Evolutionary conservation across 2,329 filamentous ascomycete species (phyloP).

Genomic region (Neofusicoccum umdonicola): DNA sequence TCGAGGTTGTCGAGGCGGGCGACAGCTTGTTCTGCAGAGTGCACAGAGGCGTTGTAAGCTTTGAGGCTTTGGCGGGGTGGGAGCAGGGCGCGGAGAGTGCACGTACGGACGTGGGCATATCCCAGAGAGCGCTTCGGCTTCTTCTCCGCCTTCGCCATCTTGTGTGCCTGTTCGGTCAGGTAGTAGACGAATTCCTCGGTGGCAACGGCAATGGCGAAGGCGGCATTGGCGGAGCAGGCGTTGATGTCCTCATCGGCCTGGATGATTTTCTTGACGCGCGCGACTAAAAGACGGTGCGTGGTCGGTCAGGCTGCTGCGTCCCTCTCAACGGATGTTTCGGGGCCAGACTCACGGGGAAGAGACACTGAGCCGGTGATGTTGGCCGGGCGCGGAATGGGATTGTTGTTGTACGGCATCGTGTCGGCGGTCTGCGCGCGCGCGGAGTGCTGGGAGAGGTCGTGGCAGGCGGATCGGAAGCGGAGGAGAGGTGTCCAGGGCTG

Average conservation of each 20-base stretch:
- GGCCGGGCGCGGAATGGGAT: slow-evolving; percentile 73
- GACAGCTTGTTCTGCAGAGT: slow-evolving; percentile 69
- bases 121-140: slow-evolving; percentile 93
- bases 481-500: neutral
- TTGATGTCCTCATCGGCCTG: slow-evolving; percentile 79
- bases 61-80: slow-evolving; percentile 4
- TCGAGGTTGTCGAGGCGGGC: slow-evolving; percentile 89
- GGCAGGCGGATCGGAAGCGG: neutral
- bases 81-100: neutral
- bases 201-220: slow-evolving; percentile 89
- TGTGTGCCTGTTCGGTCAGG: slow-evolving; percentile 78
- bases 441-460: neutral
- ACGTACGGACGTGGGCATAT: slow-evolving; percentile 84
- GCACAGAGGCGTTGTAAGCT: neutral
- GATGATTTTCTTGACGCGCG: slow-evolving; percentile 95
- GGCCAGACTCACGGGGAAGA: slow-evolving; percentile 68
- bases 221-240: slow-evolving; percentile 87
- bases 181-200: slow-evolving; percentile 97
- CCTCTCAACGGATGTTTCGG: neutral
- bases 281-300: slow-evolving; percentile 57
- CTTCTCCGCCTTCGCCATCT: slow-evolving; percentile 83
- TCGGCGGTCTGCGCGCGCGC: neutral
- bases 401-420: slow-evolving; percentile 86
- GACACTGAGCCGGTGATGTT: slow-evolving; percentile 83
- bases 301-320: neutral